phyloP scores from a whole-genome alignment of 495 filamentous ascomycete genomes.

The Penicillium taxi region DNA sequence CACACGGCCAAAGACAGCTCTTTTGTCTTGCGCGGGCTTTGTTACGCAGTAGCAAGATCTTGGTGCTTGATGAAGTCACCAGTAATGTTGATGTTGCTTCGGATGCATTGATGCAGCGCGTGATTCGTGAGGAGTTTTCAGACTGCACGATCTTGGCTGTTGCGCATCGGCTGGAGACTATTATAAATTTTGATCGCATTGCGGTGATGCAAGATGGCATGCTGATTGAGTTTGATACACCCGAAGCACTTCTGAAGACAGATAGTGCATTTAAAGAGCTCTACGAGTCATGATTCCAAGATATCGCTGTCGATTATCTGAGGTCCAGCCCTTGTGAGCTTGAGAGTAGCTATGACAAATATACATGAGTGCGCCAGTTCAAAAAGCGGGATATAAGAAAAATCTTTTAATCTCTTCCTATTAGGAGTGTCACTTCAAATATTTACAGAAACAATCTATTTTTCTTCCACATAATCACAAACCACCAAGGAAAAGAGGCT shows the following conservation, averaged over 20 bases:
- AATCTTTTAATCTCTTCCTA: too few relatives aligned
- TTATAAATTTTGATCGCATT: slow-evolving; percentile 5
- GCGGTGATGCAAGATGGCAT: slow-evolving; percentile 1
- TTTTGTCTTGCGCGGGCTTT: slow-evolving; percentile 23
- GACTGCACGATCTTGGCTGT: slow-evolving; percentile 6
- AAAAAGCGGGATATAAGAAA: too few relatives aligned
- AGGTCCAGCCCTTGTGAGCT: too few relatives aligned
- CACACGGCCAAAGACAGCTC: slow-evolving; percentile 39
- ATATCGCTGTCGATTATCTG: too few relatives aligned
- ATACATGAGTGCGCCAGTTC: too few relatives aligned
- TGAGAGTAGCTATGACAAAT: too few relatives aligned
- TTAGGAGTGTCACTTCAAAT: too few relatives aligned
- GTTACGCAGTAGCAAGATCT: slow-evolving; percentile 10
- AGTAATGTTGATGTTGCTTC: slow-evolving; percentile 6
- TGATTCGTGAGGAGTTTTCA: slow-evolving; percentile 1
- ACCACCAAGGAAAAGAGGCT: too few relatives aligned
- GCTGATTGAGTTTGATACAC: slow-evolving; percentile 4
- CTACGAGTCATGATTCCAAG: slow-evolving; percentile 6
- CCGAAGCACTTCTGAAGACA: not conserved
- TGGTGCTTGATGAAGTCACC: slow-evolving; percentile 6
- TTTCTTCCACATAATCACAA: too few relatives aligned
- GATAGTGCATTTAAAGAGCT: slow-evolving; percentile 5
- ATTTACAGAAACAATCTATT: too few relatives aligned
- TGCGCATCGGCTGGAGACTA: slow-evolving; percentile 6
- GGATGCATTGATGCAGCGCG: slow-evolving; percentile 3